phyloP scores from a whole-genome alignment of 371 early-diverging fungal species.

The Rhizopus sp. region DNA sequence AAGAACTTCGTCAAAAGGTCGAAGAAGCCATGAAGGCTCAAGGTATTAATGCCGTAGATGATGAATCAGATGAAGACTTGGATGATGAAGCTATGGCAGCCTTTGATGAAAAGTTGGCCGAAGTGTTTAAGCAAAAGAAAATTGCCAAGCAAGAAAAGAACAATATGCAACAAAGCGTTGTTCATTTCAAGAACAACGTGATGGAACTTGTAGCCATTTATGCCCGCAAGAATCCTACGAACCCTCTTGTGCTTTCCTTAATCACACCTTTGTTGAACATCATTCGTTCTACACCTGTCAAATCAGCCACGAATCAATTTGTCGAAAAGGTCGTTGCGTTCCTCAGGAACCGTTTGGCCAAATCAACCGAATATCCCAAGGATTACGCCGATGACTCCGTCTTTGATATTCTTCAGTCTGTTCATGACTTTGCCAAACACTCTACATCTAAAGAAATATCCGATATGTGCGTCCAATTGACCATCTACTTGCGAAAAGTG shows the following conservation, averaged over 20 bases:
- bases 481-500: constrained; percentile 57
- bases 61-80: constrained; percentile 64
- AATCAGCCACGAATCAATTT: constrained; percentile 64
- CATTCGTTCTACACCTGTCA: constrained; percentile 53
- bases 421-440: constrained; percentile 71
- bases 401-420: constrained; percentile 58
- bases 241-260: constrained; percentile 70
- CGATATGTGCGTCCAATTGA: constrained; percentile 51
- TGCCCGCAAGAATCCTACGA: constrained; percentile 67
- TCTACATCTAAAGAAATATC: constrained; percentile 49
- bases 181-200: constrained; percentile 89
- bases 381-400: constrained; percentile 50
- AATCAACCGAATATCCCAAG: constrained; percentile 65
- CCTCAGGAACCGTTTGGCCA: constrained; percentile 64
- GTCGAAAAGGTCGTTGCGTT: constrained; percentile 67
- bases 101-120: constrained; percentile 90
- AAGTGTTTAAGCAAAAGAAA: constrained; percentile 87
- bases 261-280: constrained; percentile 71
- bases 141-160: constrained; percentile 63
- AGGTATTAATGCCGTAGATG: constrained; percentile 49
- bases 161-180: constrained; percentile 68
- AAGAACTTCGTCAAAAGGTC: constrained; percentile 69
- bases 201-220: constrained; percentile 82
- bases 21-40: constrained; percentile 65
- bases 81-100: constrained; percentile 92